Evolutionary conservation across 192 early-diverging fungal genomes (phyloP).

Genomic region (Backusella macrospora): DNA sequence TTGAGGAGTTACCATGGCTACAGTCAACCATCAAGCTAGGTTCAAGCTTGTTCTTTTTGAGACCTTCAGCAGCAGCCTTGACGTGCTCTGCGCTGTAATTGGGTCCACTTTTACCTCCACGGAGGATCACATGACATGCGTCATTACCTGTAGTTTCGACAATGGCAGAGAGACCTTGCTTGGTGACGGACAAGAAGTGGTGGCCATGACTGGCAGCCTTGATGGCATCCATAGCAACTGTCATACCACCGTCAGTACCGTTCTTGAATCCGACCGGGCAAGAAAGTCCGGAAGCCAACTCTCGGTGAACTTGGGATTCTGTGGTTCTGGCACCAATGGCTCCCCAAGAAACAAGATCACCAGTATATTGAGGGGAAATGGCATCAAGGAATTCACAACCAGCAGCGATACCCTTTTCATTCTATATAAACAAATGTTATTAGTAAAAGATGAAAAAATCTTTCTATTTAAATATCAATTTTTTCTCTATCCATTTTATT

Average conservation of each 20-base stretch:
- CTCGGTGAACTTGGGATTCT: slow-evolving; percentile 83
- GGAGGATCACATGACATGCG: slow-evolving; percentile 90
- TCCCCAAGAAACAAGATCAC: slow-evolving; percentile 74
- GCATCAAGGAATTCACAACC: slow-evolving; percentile 82
- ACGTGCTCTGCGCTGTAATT: slow-evolving; percentile 87
- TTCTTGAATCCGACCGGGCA: slow-evolving; percentile 85
- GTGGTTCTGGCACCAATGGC: slow-evolving; percentile 85
- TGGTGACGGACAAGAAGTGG: slow-evolving; percentile 82
- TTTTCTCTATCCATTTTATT: not conserved
- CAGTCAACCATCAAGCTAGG: slow-evolving; percentile 90
- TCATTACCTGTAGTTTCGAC: slow-evolving; percentile 89
- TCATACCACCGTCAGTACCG: slow-evolving; percentile 79
- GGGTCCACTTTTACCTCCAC: slow-evolving; percentile 85
- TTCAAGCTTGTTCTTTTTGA: slow-evolving; percentile 61
- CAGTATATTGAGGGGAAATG: slow-evolving; percentile 81
- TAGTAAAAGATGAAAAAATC: too few relatives aligned
- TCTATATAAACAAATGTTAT: not conserved
- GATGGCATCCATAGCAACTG: slow-evolving; percentile 92
- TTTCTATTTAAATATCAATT: not conserved
- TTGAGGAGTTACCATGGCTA: slow-evolving; percentile 94
- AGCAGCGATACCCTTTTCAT: slow-evolving; percentile 61
- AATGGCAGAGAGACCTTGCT: slow-evolving; percentile 84
- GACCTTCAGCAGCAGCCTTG: slow-evolving; percentile 52
- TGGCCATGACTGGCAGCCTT: slow-evolving; percentile 78
- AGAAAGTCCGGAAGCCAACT: slow-evolving; percentile 80